These are phyloP conservation scores for Cornus kousa DNA, from an alignment of 148 eudicot species.

Conservation along the genomic window DNA sequence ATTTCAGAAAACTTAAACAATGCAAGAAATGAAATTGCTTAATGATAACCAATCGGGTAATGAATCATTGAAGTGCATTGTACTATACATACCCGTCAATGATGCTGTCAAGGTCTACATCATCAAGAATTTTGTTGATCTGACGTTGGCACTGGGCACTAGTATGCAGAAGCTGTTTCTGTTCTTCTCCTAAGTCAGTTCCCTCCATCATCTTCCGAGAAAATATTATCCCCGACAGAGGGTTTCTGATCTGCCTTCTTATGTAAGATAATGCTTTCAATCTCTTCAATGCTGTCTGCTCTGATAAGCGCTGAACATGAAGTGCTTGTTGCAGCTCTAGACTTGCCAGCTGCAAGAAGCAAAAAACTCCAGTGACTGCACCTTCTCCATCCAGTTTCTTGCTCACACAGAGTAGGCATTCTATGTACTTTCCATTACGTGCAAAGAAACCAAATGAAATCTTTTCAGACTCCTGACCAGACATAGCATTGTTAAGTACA, in stretches of 20 bases:
- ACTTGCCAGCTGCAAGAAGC: constrained; percentile 95
- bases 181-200: constrained; percentile 62
- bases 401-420: constrained; percentile 72
- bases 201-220: constrained; percentile 69
- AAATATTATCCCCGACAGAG: constrained; percentile 79
- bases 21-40: neutral
- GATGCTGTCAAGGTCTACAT: constrained; percentile 79
- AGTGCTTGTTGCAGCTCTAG: constrained; percentile 87
- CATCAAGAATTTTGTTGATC: constrained; percentile 79
- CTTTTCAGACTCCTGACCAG: constrained; percentile 67
- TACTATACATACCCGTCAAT: constrained; percentile 71
- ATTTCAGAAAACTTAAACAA: neutral
- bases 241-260: constrained; percentile 71
- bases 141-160: constrained; percentile 81
- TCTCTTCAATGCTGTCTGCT: constrained; percentile 77
- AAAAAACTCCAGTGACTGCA: constrained; percentile 67
- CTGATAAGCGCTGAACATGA: constrained; percentile 75
- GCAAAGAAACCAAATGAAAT: constrained; percentile 73
- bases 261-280: constrained; percentile 61
- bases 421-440: constrained; percentile 62
- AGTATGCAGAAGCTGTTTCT: constrained; percentile 50
- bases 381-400: constrained; percentile 72
- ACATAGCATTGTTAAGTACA: constrained; percentile 64
- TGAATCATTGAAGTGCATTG: neutral
- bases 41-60: neutral